These are phyloP conservation scores for Gossypium trilobum DNA, from an alignment of 441 rosid genomes.

Conservation along the genomic window DNA sequence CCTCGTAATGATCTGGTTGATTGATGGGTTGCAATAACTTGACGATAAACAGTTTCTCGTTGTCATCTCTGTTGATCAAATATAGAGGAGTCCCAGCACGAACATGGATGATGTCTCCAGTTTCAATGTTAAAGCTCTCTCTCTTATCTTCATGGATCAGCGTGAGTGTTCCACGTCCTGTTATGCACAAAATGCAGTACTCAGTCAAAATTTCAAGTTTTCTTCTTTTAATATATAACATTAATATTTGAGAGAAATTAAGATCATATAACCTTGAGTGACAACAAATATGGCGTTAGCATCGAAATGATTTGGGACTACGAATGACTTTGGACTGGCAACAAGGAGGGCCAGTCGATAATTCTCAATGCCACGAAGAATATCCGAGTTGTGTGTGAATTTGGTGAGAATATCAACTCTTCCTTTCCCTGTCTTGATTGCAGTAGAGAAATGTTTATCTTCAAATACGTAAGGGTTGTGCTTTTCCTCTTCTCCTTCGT, in stretches of 20 bases:
- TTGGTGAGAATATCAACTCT: slow-evolving; percentile 26
- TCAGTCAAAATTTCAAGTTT: background rate
- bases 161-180: slow-evolving; percentile 37
- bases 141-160: slow-evolving; percentile 22
- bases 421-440: slow-evolving; percentile 27
- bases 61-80: slow-evolving; percentile 29
- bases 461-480: slow-evolving; percentile 44
- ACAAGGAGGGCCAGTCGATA: slow-evolving; percentile 29
- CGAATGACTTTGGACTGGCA: slow-evolving; percentile 32
- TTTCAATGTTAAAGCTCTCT: slow-evolving; percentile 26
- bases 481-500: slow-evolving; percentile 1
- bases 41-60: slow-evolving; percentile 32
- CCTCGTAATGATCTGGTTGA: slow-evolving; percentile 29
- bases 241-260: too few species aligned
- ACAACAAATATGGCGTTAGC: slow-evolving; percentile 34
- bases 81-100: slow-evolving; percentile 35
- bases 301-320: slow-evolving; percentile 34
- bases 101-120: slow-evolving; percentile 33
- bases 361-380: slow-evolving; percentile 34
- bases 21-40: slow-evolving; percentile 28
- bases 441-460: slow-evolving; percentile 20
- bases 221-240: background rate
- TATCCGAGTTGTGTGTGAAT: slow-evolving; percentile 34
- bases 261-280: slow-evolving; percentile 23
- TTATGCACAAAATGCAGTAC: background rate